Conservation (phyloP, 306 rosid genomes). For the Rosa persica region DNA sequence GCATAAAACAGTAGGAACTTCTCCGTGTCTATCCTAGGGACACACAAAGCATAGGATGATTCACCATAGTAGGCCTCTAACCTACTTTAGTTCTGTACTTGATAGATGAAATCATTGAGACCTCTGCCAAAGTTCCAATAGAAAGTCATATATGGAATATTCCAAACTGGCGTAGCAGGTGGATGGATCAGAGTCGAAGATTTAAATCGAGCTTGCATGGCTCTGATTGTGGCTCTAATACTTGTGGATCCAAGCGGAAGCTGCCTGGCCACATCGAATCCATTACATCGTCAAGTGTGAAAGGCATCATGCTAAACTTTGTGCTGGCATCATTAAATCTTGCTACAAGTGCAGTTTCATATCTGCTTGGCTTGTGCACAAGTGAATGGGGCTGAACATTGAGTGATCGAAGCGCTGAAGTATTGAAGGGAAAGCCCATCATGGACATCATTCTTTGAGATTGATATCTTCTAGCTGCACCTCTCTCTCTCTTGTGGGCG, state of each 20-base stretch:
- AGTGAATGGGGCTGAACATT: conserved; percentile 83
- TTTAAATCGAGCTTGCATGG: conserved; percentile 67
- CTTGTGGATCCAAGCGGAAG: conserved; percentile 59
- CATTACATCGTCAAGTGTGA: conserved; percentile 46
- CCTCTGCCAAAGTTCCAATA: conserved; percentile 9
- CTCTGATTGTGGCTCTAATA: conserved; percentile 42
- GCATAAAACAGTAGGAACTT: conserved; percentile 28
- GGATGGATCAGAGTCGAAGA: conserved; percentile 62
- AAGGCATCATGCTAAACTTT: conserved; percentile 50
- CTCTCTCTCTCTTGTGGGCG: conserved; percentile 95
- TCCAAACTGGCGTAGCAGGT: conserved; percentile 21
- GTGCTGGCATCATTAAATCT: conserved; percentile 56
- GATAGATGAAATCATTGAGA: conserved; percentile 19
- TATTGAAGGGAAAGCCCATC: conserved; percentile 54
- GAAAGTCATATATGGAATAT: conserved; percentile 9
- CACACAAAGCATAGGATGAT: conserved; percentile 31
- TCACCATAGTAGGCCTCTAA: conserved; percentile 33
- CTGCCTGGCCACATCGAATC: conserved; percentile 90
- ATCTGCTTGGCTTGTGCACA: conserved; percentile 63
- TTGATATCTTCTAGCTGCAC: conserved; percentile 84
- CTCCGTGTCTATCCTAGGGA: conserved; percentile 26
- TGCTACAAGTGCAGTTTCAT: conserved; percentile 43
- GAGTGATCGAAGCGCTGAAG: conserved; percentile 53
- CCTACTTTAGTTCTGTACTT: conserved; percentile 40
- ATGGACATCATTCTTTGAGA: conserved; percentile 68